These are phyloP conservation scores for Dalbergia cochinchinensis DNA, from an alignment of 306 rosid species.

Conservation along the genomic window DNA sequence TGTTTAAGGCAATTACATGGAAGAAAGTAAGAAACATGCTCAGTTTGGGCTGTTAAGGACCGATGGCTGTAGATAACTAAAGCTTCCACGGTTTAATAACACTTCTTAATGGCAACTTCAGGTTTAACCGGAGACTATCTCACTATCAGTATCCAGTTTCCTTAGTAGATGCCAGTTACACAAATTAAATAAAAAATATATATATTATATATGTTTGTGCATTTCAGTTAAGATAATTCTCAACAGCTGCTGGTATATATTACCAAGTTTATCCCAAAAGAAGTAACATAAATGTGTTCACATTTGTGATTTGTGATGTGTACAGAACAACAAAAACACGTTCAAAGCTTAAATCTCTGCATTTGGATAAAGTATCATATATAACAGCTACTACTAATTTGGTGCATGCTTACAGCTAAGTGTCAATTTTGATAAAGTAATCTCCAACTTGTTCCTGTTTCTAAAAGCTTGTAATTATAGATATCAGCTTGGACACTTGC, in stretches of 20 bases:
- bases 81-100: background rate
- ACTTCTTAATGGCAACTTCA: background rate
- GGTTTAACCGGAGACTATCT: constrained; percentile 4
- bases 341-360: background rate
- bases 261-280: background rate
- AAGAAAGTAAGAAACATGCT: constrained; percentile 24
- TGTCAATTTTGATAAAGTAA: constrained; percentile 21
- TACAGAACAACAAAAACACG: background rate
- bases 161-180: background rate
- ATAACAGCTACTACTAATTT: background rate
- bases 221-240: constrained; percentile 12
- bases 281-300: background rate
- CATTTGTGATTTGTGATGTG: background rate
- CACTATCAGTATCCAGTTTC: background rate
- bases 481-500: background rate
- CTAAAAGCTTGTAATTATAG: background rate
- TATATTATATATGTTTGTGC: background rate
- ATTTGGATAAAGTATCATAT: background rate
- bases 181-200: background rate
- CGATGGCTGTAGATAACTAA: background rate
- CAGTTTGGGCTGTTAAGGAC: constrained; percentile 8
- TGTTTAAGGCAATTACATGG: constrained; percentile 13
- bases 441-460: background rate
- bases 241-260: background rate
- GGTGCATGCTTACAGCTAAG: background rate